Conservation (phyloP, 805 yeast species). For the Yamadazyma philogaea region DNA sequence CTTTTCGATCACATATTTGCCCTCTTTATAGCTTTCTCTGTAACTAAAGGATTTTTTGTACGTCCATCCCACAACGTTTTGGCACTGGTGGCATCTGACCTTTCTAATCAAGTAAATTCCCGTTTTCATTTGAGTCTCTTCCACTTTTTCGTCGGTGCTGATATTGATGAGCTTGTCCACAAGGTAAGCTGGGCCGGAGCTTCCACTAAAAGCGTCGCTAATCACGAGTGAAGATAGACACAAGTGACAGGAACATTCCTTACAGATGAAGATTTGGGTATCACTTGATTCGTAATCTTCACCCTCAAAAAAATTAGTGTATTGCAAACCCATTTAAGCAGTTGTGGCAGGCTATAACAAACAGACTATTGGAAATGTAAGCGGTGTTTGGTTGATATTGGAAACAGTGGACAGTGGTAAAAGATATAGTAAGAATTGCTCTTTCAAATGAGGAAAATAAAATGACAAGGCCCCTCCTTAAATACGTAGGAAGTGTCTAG, state of each 20-base stretch:
- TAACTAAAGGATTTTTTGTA: conserved; percentile 36
- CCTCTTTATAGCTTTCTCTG: conserved; percentile 41
- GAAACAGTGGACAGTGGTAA: background rate
- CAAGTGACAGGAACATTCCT: conserved; percentile 39
- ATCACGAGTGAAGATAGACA: conserved; percentile 35
- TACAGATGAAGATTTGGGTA: conserved; percentile 39
- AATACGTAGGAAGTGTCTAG: conserved; percentile 7
- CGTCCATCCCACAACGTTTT: conserved; percentile 36
- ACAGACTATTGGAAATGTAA: no score
- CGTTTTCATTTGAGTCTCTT: conserved; percentile 38
- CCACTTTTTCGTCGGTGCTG: conserved; percentile 22
- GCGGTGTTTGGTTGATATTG: background rate
- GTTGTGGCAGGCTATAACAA: background rate
- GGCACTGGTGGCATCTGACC: conserved; percentile 40
- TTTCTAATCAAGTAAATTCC: conserved; percentile 37
- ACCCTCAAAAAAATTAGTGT: conserved; percentile 38
- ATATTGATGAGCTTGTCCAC: conserved; percentile 39
- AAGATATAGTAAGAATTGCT: conserved; percentile 1
- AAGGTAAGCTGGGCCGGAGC: conserved; percentile 39
- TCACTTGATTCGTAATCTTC: conserved; percentile 34
- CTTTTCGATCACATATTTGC: conserved; percentile 43
- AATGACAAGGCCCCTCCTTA: conserved; percentile 7
- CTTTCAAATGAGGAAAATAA: conserved; percentile 2
- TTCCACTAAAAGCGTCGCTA: conserved; percentile 38
- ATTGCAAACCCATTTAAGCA: conserved; percentile 35